Evolutionary conservation across 108 stramenopile species (phyloP), one percentile per base, ranked within the genome.

Genomic region (Stephanodiscus triporus): DNA sequence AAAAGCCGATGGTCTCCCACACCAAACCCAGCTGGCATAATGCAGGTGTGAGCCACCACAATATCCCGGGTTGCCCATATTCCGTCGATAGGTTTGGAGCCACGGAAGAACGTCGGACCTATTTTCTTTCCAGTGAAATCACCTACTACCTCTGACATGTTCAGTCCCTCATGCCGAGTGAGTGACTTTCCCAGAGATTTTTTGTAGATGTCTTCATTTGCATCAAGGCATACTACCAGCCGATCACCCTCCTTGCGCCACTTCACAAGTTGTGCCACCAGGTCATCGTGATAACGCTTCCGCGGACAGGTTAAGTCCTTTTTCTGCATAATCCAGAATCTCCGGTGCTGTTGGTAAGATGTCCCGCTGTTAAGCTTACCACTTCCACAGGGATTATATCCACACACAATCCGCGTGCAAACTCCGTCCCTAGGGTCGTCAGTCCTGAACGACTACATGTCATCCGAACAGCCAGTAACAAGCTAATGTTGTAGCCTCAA

Each of bases 1-100:
- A 70, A 70, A 0, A 70, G 10, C 0, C 42, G 34, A 29, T 70
- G 69, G 22, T 70, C 69, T 6, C 69, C 69, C 10, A 70, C 57
- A 0, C 43, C 57, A 70, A 14, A 70, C 8, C 69, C 69, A 0
- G 42, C 69, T 6, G 69, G 69, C 38, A 70, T 59, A 4, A 42
- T 37, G 17, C 69, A 70, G 0, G 57, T 57, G 23, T 43, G 42
- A 13, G 55, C 30, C 1, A 70, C 22, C 2, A 0, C 2, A 4
- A 70, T 58, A 30, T 70, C 56, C 9, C 24, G 23, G 0, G 56
- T 58, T 5, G 55, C 40, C 56, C 56, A 70, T 6, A 70, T 51
- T 4, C 36, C 56, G 19, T 70, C 38, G 0, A 59, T 70, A 4
- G 69, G 69, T 3, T 57, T 58, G 3, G 6, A 13, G n/a, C 69